These are phyloP conservation scores for Arachis stenosperma DNA, from an alignment of 306 rosid genomes.

Conservation along the genomic window DNA sequence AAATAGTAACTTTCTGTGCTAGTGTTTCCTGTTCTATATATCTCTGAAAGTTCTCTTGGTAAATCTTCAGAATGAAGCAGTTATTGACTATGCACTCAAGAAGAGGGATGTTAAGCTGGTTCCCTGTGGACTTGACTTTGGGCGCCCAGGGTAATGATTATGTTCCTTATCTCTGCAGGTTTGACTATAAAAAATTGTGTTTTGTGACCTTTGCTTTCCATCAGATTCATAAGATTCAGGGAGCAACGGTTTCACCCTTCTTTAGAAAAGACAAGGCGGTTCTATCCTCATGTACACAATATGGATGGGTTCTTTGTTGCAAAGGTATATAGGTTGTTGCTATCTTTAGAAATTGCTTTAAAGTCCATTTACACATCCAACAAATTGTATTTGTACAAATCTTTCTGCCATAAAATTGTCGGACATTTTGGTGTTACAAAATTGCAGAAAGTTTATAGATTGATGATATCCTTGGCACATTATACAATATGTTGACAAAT, in stretches of 20 bases:
- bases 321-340: constrained; percentile 55
- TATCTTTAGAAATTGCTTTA: background rate
- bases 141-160: constrained; percentile 78
- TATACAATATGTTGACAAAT: background rate
- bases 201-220: constrained; percentile 33
- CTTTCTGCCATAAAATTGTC: background rate
- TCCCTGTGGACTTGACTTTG: constrained; percentile 95
- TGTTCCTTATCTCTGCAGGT: background rate
- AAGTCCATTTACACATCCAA: background rate
- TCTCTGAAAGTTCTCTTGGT: background rate
- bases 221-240: constrained; percentile 78
- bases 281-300: constrained; percentile 95
- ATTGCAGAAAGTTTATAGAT: background rate
- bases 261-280: constrained; percentile 89
- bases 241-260: constrained; percentile 93
- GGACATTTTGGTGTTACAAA: background rate
- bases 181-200: constrained; percentile 13
- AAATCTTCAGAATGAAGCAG: constrained; percentile 79
- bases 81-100: constrained; percentile 85
- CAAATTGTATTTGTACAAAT: background rate
- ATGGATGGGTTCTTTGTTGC: constrained; percentile 99
- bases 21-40: background rate
- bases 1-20: constrained; percentile 18
- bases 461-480: background rate
- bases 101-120: constrained; percentile 91